Evolutionary conservation across 495 filamentous ascomycete genomes (phyloP).

Genomic region (Daldinia loculata): DNA sequence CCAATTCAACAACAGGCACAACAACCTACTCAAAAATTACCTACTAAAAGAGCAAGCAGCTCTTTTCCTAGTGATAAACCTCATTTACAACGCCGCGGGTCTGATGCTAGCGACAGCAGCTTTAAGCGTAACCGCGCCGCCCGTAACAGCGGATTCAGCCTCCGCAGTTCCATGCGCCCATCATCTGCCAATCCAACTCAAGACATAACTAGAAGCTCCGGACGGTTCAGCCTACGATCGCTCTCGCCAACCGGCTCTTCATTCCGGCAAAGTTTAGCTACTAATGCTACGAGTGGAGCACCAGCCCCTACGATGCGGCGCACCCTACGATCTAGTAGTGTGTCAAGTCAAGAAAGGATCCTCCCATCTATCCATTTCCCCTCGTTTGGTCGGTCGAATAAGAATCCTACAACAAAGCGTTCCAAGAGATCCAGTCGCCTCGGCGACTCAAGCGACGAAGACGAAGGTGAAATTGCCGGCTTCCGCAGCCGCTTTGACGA

Average conservation of each 20-base stretch:
- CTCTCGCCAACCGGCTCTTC: constrained; percentile 49
- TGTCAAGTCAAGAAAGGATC: constrained; percentile 35
- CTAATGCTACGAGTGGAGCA: constrained; percentile 18
- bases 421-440: constrained; percentile 58
- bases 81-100: constrained; percentile 50
- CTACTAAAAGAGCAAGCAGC: constrained; percentile 8
- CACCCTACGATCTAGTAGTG: constrained; percentile 40
- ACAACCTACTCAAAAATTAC: constrained; percentile 15
- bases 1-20: constrained; percentile 7
- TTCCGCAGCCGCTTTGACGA: constrained; percentile 82
- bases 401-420: constrained; percentile 18
- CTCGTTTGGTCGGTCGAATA: constrained; percentile 38
- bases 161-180: constrained; percentile 55
- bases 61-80: constrained; percentile 31
- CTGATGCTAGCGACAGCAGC: constrained; percentile 59
- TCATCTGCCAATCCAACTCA: constrained; percentile 34
- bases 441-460: constrained; percentile 78
- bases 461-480: constrained; percentile 52
- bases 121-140: constrained; percentile 53
- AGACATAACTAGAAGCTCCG: constrained; percentile 31
- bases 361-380: constrained; percentile 44
- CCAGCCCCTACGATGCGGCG: constrained; percentile 29
- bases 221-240: constrained; percentile 53
- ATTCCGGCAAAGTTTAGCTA: constrained; percentile 33
- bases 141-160: constrained; percentile 36